Evolutionary conservation across 2,329 filamentous ascomycete species (phyloP), one percentile per base, ranked within the genome.

Genomic region (Tolypocladium nubicola): DNA sequence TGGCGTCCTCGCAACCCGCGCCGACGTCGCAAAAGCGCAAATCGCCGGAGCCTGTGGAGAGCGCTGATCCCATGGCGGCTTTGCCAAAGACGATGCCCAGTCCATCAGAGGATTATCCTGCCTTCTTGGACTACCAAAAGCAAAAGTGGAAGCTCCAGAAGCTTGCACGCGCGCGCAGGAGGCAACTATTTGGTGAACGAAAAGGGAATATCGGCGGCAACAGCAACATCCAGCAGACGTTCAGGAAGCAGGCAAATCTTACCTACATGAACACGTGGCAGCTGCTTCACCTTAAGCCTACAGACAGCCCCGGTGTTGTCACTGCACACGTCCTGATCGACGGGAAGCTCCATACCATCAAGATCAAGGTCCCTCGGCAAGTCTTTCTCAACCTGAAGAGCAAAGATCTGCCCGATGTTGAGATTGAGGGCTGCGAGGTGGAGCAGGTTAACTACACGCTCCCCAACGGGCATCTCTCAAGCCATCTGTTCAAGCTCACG

Each of bases 131-230:
- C 67, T 97, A 97, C 67, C 94, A 99, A 70, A 99, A 99, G 73
- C 85, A 92, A 75, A 99, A 99, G 73, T 99, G 94, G 94, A 97
- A 93, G 75, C 87, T 97, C 41, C 94, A 99, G 70, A 96, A 91
- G 67, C 88, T 96, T 69, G 91, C 93, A 39, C 85, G 94, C 26
- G 80, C 87, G 59, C 86, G 93, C 49, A 82, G 95, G 61, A 84
- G 93, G 53, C 94, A 99, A 69, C 78, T 99, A 1, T 99, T 99
- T 66, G 94, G 94, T 59, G 93, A 99, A 3, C 47, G 66, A 86
- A 88, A 58, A 82, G 86, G 59, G 76, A 77, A 64, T 68, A 45
- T 62, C 66, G 9, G 63, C 43, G 81, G 73, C 66, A 83, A 84
- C 60, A 81, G 72, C 67, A 83, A 84, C 60, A 81, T 87, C 63